Percentiles rank a stretch among this genome's conserved stretches.
These are phyloP conservation scores for Leccinum olivaceopallidum DNA, from an alignment of 768 basidiomycete genomes.

Conservation along the genomic window DNA sequence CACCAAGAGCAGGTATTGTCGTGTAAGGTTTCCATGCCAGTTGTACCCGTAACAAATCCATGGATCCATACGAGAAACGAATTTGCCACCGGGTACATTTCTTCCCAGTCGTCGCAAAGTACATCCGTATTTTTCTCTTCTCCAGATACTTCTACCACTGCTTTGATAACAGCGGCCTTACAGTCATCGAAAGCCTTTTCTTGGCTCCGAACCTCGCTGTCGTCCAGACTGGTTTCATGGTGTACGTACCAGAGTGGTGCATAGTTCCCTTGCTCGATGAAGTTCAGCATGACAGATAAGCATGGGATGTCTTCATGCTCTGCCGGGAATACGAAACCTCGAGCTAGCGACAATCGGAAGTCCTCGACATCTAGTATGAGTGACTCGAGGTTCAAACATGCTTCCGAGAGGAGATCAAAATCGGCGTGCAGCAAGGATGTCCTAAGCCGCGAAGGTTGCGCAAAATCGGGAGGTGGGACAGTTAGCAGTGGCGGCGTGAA, in stretches of 20 bases:
- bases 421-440: slow-evolving; percentile 59
- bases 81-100: slow-evolving; percentile 58
- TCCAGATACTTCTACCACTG: slow-evolving; percentile 82
- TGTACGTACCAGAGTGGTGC: slow-evolving; percentile 61
- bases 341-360: slow-evolving; percentile 69
- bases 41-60: slow-evolving; percentile 60
- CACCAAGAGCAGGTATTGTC: no score
- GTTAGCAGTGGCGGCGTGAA: slow-evolving; percentile 58
- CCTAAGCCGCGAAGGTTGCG: slow-evolving; percentile 41
- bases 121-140: slow-evolving; percentile 77
- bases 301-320: slow-evolving; percentile 59
- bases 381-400: slow-evolving; percentile 74
- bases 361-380: slow-evolving; percentile 78
- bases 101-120: slow-evolving; percentile 69
- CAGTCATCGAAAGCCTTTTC: slow-evolving; percentile 78
- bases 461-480: slow-evolving; percentile 39
- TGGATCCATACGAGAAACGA: slow-evolving; percentile 63
- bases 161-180: slow-evolving; percentile 84
- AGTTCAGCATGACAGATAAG: slow-evolving; percentile 63
- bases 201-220: slow-evolving; percentile 54
- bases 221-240: slow-evolving; percentile 32
- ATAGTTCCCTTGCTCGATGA: slow-evolving; percentile 73
- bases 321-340: slow-evolving; percentile 57
- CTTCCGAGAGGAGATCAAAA: slow-evolving; percentile 71
- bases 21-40: slow-evolving; percentile 26